Base-by-base conservation (phyloP, 176 grass and related monocot species). In the Thalia dealbata region DNA sequence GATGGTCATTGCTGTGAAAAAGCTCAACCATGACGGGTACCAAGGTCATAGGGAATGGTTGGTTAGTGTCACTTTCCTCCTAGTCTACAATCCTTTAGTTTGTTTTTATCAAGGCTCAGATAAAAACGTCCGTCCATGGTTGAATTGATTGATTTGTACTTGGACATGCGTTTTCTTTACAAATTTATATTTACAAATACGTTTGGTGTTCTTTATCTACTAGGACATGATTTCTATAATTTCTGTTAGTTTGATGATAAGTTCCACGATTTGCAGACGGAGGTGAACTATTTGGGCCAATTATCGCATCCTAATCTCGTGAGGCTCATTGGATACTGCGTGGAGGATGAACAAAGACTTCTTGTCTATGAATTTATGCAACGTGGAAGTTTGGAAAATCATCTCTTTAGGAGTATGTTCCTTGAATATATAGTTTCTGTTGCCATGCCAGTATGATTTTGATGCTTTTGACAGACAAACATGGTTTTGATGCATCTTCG, bases 361-460 rank as follows among this genome's bases (percentile, higher is more conserved):
- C 87, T 95, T 16, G 91, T 96, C 19, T 96, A 96, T 0, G 91
- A 96, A 73, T 96, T 96, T 73, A 96, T 96, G 91, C 82, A 82
- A 0, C 75, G 91, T 35, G 87, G 91, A 69, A 96, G 91, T 77
- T 81, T 96, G 45, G 91, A 95, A 61, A 90, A 95, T 45, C 91
- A 95, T 83, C 85, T 96, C 0, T 95, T 96, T 21, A 91, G 88
- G 61, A 86, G 91, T 96, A 86, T 81, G 82, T 74, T 10, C 15
- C 32, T 38, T 38, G 32, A 38, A 2, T 38, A 38, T 4, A 38
- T 38, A 4, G 32, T 38, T 38, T 38, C 32, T 38, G 32, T 38
- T 4, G 32, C 1, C 32, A 38, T 38, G 4, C 32, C 4, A 38
- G 4, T 38, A 4, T 38, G 32, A 4, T 2, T 38, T 38, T 38